Evolutionary conservation across 371 early-diverging fungal genomes (phyloP).

Genomic region (Mucor velutinosus): DNA sequence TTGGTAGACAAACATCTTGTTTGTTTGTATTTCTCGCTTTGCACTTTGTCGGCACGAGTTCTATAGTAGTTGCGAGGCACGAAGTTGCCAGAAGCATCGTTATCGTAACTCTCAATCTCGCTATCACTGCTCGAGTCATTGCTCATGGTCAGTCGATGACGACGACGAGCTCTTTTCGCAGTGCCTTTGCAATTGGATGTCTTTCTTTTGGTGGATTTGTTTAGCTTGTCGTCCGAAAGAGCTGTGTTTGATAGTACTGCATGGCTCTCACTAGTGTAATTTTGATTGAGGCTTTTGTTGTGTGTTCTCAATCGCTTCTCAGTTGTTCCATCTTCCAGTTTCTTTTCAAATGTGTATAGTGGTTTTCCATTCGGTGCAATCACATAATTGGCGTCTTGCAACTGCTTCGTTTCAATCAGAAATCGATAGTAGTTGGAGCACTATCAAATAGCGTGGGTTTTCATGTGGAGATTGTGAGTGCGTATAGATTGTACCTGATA

Average conservation of each 20-base stretch:
- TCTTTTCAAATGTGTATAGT: slow-evolving; percentile 82
- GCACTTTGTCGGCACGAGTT: background rate
- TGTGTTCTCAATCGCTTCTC: slow-evolving; percentile 76
- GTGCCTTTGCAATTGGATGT: background rate
- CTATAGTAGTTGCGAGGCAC: background rate
- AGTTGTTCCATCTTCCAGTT: slow-evolving; percentile 73
- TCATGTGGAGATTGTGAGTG: background rate
- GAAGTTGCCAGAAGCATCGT: slow-evolving; percentile 3
- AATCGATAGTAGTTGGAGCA: slow-evolving; percentile 93
- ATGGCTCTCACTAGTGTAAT: background rate
- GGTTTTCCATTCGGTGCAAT: slow-evolving; percentile 85
- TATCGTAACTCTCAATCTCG: slow-evolving; percentile 14
- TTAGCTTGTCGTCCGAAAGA: background rate
- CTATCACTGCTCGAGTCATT: slow-evolving; percentile 35
- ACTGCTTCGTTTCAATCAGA: slow-evolving; percentile 80
- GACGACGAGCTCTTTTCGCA: background rate
- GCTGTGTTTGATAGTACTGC: background rate
- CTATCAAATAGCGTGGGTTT: slow-evolving; percentile 31
- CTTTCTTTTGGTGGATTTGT: slow-evolving; percentile 25
- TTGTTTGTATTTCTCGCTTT: background rate
- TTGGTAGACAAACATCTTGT: background rate
- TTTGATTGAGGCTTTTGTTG: slow-evolving; percentile 10
- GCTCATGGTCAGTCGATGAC: background rate
- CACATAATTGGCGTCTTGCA: slow-evolving; percentile 86
- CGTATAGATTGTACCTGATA: slow-evolving; percentile 68